phyloP scores from a whole-genome alignment of 345 rosid genomes.

The Eutrema japonicum region DNA sequence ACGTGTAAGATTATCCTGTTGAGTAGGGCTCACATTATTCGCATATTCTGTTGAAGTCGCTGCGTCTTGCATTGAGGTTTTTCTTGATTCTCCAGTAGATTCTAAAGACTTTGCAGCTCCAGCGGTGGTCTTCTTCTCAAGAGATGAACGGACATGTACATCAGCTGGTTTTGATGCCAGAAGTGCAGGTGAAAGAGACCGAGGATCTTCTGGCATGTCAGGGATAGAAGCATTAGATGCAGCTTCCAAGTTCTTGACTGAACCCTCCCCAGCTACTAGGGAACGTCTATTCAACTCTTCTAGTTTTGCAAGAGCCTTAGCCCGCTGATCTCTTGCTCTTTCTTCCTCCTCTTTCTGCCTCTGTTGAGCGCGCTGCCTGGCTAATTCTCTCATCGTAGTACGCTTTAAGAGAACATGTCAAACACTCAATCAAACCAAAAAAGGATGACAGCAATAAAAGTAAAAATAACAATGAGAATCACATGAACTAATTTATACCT shows the following conservation, averaged over 20 bases:
- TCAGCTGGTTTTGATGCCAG: conserved; percentile 33
- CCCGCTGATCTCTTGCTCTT: conserved; percentile 82
- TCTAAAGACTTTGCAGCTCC: conserved; percentile 51
- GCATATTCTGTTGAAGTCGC: conserved; percentile 43
- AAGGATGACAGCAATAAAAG: conserved; percentile 27
- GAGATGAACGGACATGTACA: conserved; percentile 35
- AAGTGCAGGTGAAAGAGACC: conserved; percentile 40
- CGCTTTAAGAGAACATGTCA: conserved; percentile 54
- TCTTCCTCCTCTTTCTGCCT: conserved; percentile 90
- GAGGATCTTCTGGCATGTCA: conserved; percentile 52
- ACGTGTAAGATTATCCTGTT: conserved; percentile 39
- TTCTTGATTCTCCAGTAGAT: conserved; percentile 44
- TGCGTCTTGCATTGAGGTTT: conserved; percentile 37
- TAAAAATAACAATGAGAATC: conserved; percentile 13
- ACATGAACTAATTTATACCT: conserved; percentile 51
- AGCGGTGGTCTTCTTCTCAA: conserved; percentile 38
- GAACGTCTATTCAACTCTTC: conserved; percentile 85
- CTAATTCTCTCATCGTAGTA: conserved; percentile 73
- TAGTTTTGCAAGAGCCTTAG: conserved; percentile 81
- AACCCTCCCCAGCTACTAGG: conserved; percentile 52
- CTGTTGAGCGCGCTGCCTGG: conserved; percentile 70
- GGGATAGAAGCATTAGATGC: conserved; percentile 39
- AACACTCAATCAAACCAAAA: conserved; percentile 20
- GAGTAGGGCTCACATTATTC: conserved; percentile 44
- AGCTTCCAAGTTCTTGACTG: conserved; percentile 49